phyloP scores from a whole-genome alignment of 257 asterid species.

The Scutellaria galericulata region DNA sequence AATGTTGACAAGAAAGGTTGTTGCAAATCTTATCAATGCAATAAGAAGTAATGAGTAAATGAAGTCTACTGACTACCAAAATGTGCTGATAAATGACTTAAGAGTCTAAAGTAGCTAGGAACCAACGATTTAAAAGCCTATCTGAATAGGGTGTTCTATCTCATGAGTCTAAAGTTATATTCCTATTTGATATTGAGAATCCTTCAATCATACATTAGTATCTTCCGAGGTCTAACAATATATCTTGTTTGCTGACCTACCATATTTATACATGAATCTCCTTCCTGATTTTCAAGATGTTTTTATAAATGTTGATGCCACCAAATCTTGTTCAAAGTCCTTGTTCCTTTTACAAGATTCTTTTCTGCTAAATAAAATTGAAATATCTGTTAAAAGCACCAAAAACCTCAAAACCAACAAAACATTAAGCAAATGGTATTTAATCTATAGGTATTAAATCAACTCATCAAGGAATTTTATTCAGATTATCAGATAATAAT shows the following conservation, averaged over 20 bases:
- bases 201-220: background rate
- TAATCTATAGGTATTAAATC: too few relatives aligned
- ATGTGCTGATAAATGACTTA: background rate
- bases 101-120: background rate
- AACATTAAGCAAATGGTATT: too few relatives aligned
- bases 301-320: background rate
- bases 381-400: background rate
- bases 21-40: background rate
- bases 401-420: too few relatives aligned
- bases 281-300: background rate
- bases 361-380: background rate
- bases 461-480: too few relatives aligned
- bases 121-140: background rate
- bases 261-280: background rate
- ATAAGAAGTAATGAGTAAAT: background rate
- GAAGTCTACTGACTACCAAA: background rate
- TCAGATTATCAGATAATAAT: background rate
- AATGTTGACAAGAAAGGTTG: background rate
- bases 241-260: background rate
- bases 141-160: background rate
- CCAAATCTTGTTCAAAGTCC: background rate
- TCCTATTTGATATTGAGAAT: slow-evolving; percentile 1
- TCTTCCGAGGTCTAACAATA: background rate
- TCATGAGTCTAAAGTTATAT: background rate
- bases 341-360: background rate